Base-by-base conservation (phyloP, 192 early-diverging fungal genomes). In the Dimargaris cristalligena region DNA sequence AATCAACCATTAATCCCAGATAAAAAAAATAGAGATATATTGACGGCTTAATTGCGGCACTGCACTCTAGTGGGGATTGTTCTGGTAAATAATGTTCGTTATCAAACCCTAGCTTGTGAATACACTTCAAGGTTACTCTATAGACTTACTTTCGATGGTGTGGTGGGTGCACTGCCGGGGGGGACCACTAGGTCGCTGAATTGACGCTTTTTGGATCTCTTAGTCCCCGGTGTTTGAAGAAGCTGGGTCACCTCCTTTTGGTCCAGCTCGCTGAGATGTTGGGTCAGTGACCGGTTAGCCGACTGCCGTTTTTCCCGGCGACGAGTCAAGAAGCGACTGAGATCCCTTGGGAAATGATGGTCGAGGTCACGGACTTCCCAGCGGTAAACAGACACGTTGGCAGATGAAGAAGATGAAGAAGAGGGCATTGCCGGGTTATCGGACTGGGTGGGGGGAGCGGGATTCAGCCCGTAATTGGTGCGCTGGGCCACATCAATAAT, bases 351-450 rank as follows among this genome's bases (percentile, higher is more conserved):
- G 68, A 28, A 74, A 45, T 52, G 70, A 28, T 18, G 34, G 16
- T 18, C 50, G 26, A 63, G 28, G 41, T 74, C 65, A 25, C 47
- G 60, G 31, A 70, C 63, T 41, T 74, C 72, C 72, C 72, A 74
- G 16, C 72, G 68, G 35, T 70, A 63, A 70, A 13, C 63, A 62
- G 62, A 63, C 62, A 22, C 58, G 61, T 4, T 67, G 71, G n/a
- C 65, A 59, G n/a, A n/a, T n/a, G n/a, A n/a, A n/a, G n/a, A n/a
- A n/a, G n/a, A n/a, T n/a, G n/a, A n/a, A n/a, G n/a, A n/a, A 16
- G 66, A 65, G n/a, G 58, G 63, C 20, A 69, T 46, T 11, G 41
- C 52, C 0, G 32, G 33, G 6, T 29, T 20, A 44, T 60, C 63
- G 50, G 58, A 49, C 13, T 47, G 14, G 20, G 64, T 59, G 23